These are phyloP conservation scores for Aspergillus transmontanensis DNA, from an alignment of 2,329 filamentous ascomycete genomes.

Conservation along the genomic window DNA sequence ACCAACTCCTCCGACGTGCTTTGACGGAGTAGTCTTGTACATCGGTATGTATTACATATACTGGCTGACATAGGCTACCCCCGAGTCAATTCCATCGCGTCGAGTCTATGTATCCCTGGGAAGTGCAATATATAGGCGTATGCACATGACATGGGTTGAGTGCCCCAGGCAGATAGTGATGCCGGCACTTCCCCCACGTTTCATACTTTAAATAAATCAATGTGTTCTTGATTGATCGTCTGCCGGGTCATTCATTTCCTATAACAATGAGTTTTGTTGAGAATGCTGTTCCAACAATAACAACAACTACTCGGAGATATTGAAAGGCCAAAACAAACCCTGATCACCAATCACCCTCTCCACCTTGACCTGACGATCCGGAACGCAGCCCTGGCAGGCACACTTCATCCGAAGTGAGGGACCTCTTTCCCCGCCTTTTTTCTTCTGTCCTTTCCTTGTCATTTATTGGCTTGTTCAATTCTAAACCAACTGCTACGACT, in stretches of 20 bases:
- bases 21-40: not conserved
- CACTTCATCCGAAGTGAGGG: not conserved
- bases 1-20: not conserved
- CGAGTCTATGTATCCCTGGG: not conserved
- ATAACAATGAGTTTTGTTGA: not conserved
- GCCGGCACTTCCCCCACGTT: not conserved
- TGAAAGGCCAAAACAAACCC: not conserved
- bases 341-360: not conserved
- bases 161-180: not conserved
- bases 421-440: slow-evolving; percentile 6
- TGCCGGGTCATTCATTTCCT: not conserved
- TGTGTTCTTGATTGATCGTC: not conserved
- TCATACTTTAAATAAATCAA: not conserved
- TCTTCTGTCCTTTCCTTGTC: not conserved
- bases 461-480: not conserved
- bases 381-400: slow-evolving; percentile 1
- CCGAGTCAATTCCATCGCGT: not conserved
- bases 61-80: not conserved
- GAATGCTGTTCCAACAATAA: not conserved
- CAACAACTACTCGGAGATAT: not conserved
- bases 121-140: not conserved
- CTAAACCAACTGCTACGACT: not conserved
- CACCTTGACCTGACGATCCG: slow-evolving; percentile 14
- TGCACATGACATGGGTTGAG: not conserved
- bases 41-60: not conserved